phyloP scores from a whole-genome alignment of 2,329 filamentous ascomycete species.

The Kalmusia sp. region DNA sequence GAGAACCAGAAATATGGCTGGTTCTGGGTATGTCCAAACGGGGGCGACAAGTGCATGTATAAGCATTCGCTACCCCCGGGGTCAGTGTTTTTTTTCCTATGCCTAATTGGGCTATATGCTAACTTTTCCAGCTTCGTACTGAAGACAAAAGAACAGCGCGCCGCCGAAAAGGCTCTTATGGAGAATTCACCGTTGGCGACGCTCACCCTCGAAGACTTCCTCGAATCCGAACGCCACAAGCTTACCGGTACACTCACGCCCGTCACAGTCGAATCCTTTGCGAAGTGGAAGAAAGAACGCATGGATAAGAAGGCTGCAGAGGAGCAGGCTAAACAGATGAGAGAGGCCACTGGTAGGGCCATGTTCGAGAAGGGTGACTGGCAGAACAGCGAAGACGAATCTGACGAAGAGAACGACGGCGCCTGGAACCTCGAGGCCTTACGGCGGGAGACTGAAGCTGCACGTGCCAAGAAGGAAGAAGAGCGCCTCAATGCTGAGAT shows the following conservation, averaged over 20 bases:
- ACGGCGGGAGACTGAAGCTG: constrained; percentile 81
- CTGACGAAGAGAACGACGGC: constrained; percentile 67
- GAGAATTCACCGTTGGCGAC: constrained; percentile 96
- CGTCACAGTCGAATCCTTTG: constrained; percentile 90
- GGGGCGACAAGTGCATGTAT: constrained; percentile 98
- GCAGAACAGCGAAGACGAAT: constrained; percentile 57
- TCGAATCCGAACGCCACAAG: constrained; percentile 96
- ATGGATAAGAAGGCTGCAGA: constrained; percentile 96
- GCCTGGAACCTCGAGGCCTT: constrained; percentile 83
- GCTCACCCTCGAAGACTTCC: constrained; percentile 93
- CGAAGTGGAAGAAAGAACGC: constrained; percentile 96
- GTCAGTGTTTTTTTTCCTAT: constrained; percentile 61
- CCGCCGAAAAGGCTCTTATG: constrained; percentile 91
- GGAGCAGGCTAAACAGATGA: constrained; percentile 85
- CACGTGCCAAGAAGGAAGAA: constrained; percentile 78
- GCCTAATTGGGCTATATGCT: constrained; percentile 7
- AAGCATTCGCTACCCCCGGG: constrained; percentile 93
- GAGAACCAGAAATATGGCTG: constrained; percentile 99
- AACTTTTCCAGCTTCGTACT: constrained; percentile 76
- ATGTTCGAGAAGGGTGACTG: constrained; percentile 97
- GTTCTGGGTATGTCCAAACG: constrained; percentile 99
- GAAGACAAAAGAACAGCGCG: constrained; percentile 96
- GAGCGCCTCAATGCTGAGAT: constrained; percentile 60
- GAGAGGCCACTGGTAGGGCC: constrained; percentile 93
- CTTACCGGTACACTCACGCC: constrained; percentile 90